Base-by-base conservation (phyloP, 2,329 filamentous ascomycete genomes). In the Tolypocladium ophioglossoides region DNA sequence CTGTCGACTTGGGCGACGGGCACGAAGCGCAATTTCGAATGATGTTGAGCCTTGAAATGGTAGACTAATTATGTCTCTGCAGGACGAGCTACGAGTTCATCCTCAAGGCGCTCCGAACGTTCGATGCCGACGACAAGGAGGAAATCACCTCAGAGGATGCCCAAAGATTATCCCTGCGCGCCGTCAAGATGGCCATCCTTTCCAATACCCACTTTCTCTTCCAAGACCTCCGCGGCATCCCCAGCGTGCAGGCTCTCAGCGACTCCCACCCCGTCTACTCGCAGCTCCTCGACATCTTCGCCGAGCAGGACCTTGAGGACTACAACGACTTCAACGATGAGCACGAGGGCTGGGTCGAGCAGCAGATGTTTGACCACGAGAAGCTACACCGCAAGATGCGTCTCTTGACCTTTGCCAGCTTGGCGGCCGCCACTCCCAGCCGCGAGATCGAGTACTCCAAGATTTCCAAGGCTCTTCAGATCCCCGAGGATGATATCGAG, bases 241-340 rank as follows among this genome's bases (percentile, higher is more conserved):
- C 88, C 66, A 86, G 86, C 61, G 83, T 99, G 59, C 91, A 96
- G 74, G 87, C 89, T 18, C 85, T 99, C 51, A 84, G 85, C 68
- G 86, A 92, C 66, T 89, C 88, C 52, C 88, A 96, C 67, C 82
- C 88, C 57, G 79, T 87, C 60, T 89, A 92, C 74, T 91, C 89
- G 64, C 90, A 97, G 73, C 83, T 99, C 39, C 87, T 99, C 54
- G 91, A 96, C 66, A 89, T 97, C 66, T 96, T 97, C 74, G 88
- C 89, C 62, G 87, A 94, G 66, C 91, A 97, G 72, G 87, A 91
- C 63, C 84, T 96, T 53, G 91, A 97, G 69, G 90, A 96, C 73
- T 96, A 94, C 77, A 88, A 90, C 71, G 91, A 96, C 73, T 97
- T 97, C 78, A 84, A 89, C 69, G 87, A 95, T 65, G 89, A 95